phyloP scores from a whole-genome alignment of 495 filamentous ascomycete species.

The Hypoxylon subgilvum region DNA sequence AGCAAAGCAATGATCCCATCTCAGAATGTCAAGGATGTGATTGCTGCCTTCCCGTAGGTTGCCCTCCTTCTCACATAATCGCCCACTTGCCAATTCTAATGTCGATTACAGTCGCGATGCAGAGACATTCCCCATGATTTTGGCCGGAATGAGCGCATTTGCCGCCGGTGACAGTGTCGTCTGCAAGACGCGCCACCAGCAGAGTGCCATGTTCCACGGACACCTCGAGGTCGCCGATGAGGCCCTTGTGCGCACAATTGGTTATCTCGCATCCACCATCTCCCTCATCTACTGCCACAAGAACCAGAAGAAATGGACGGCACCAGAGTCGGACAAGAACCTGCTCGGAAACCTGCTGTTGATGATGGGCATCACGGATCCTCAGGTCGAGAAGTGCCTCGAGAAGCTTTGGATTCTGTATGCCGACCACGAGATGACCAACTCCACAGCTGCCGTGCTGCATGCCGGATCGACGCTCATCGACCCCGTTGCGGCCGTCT shows the following conservation, averaged over 20 bases:
- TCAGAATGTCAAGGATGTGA: slow-evolving; percentile 45
- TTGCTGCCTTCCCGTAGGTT: slow-evolving; percentile 41
- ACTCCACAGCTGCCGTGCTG: slow-evolving; percentile 58
- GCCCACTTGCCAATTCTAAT: slow-evolving; percentile 8
- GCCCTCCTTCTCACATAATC: background rate
- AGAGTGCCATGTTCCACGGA: slow-evolving; percentile 48
- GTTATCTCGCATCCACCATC: slow-evolving; percentile 46
- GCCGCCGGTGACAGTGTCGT: slow-evolving; percentile 37
- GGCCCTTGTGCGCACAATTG: slow-evolving; percentile 50
- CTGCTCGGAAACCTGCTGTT: slow-evolving; percentile 35
- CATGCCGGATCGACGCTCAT: slow-evolving; percentile 53
- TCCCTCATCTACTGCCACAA: slow-evolving; percentile 49
- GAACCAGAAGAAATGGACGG: slow-evolving; percentile 50
- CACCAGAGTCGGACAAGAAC: slow-evolving; percentile 39
- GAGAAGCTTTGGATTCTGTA: slow-evolving; percentile 53
- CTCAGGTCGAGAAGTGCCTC: slow-evolving; percentile 44
- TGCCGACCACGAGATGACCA: slow-evolving; percentile 62
- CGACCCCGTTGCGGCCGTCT: slow-evolving; percentile 44
- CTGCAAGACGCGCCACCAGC: slow-evolving; percentile 46
- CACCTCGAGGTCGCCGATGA: slow-evolving; percentile 49
- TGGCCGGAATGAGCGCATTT: slow-evolving; percentile 50
- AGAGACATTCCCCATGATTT: slow-evolving; percentile 32
- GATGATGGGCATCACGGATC: slow-evolving; percentile 42
- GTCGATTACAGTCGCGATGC: slow-evolving; percentile 24
- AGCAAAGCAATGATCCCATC: slow-evolving; percentile 45